phyloP scores from a whole-genome alignment of 225 moss, liverwort and hornwort genomes.

The Physcomitrium patens region DNA sequence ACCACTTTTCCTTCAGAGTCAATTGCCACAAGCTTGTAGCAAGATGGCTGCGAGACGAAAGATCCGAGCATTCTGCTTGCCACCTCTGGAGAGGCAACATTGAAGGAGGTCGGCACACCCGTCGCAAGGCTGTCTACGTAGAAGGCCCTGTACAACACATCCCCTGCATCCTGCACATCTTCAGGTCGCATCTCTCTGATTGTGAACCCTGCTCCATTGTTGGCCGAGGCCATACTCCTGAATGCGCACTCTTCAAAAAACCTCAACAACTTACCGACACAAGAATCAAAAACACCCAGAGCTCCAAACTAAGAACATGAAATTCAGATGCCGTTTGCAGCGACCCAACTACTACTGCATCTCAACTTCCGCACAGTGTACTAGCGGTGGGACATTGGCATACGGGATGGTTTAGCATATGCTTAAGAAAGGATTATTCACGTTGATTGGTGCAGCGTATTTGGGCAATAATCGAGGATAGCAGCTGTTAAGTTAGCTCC shows the following conservation, averaged over 20 bases:
- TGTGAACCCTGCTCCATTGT: not conserved
- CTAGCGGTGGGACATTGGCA: too few relatives aligned
- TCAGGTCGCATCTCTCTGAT: constrained; percentile 31
- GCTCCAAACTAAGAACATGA: too few relatives aligned
- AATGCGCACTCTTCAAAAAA: not conserved
- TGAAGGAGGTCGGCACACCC: constrained; percentile 22
- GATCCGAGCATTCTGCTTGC: not conserved
- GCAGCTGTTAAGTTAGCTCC: too few relatives aligned
- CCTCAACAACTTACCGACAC: not conserved
- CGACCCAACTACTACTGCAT: too few relatives aligned
- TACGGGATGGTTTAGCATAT: too few relatives aligned
- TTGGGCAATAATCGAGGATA: too few relatives aligned
- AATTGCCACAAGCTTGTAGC: constrained; percentile 30
- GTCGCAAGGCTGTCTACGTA: constrained; percentile 19
- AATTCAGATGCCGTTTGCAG: too few relatives aligned
- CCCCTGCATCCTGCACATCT: constrained; percentile 37
- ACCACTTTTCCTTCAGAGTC: constrained; percentile 30
- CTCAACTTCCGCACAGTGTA: too few relatives aligned
- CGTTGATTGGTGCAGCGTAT: too few relatives aligned
- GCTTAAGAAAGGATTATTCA: too few relatives aligned
- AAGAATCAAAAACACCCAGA: too few relatives aligned
- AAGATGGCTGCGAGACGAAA: constrained; percentile 2
- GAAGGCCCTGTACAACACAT: constrained; percentile 29
- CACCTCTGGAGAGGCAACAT: constrained; percentile 3
- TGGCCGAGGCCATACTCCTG: not conserved